Conservation (phyloP, 192 early-diverging fungal genomes). For the Backusella liffmaniae region DNA sequence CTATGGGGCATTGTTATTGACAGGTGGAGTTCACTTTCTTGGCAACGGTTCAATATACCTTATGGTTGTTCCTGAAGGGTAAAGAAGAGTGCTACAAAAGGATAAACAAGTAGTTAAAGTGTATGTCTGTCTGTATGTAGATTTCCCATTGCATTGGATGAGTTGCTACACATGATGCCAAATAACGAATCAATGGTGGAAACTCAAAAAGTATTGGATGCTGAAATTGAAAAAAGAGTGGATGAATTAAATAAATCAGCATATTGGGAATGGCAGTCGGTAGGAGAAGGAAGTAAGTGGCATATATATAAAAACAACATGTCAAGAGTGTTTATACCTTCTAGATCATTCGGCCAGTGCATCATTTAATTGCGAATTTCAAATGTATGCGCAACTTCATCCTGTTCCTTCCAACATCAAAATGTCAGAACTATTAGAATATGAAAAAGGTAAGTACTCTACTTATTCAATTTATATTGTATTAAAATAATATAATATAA, state of each 20-base stretch:
- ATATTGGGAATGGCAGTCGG: constrained; percentile 6
- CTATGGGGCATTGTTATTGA: constrained; percentile 41
- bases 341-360: neutral
- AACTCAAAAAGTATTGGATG: constrained; percentile 33
- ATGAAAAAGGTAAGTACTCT: constrained; percentile 40
- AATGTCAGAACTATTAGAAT: constrained; percentile 38
- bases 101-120: no score
- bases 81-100: neutral
- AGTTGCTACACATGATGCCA: constrained; percentile 48
- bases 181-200: constrained; percentile 32
- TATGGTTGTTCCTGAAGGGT: constrained; percentile 47
- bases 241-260: constrained; percentile 31
- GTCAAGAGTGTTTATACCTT: no score
- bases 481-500: no score
- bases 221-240: constrained; percentile 39
- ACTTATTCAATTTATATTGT: no score
- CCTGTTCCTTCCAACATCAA: constrained; percentile 39
- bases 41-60: constrained; percentile 53
- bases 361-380: constrained; percentile 37
- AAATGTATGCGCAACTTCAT: constrained; percentile 50
- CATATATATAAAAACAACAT: no score
- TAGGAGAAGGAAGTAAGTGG: constrained; percentile 30
- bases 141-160: constrained; percentile 29
- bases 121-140: neutral
- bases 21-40: constrained; percentile 52